Percentiles rank a stretch among this genome's conserved stretches.
These are phyloP conservation scores for Mycena leptocephala DNA, from an alignment of 768 basidiomycete species.

Conservation along the genomic window DNA sequence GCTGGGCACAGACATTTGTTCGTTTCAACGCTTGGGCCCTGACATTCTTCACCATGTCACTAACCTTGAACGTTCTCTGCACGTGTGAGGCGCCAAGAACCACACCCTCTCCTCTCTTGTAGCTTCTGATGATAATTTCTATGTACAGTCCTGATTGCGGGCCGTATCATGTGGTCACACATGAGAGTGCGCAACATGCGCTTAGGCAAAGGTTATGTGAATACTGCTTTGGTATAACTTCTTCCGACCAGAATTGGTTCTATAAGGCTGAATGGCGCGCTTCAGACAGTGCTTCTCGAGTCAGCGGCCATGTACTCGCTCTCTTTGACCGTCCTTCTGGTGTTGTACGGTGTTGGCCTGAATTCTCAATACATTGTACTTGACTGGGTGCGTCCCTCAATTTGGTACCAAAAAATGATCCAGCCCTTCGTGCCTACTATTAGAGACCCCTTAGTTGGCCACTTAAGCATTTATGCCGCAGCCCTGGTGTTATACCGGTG, in stretches of 20 bases:
- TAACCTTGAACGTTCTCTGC: conserved; percentile 21
- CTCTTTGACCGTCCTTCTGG: conserved; percentile 7
- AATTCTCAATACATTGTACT: conserved; percentile 24
- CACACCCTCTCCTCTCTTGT: neutral
- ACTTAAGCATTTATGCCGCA: too few species aligned
- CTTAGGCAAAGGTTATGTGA: neutral
- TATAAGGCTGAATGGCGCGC: neutral
- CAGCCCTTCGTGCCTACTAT: too few species aligned
- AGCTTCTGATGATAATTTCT: neutral
- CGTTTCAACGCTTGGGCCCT: neutral
- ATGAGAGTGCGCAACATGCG: neutral
- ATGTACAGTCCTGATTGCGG: conserved; percentile 23
- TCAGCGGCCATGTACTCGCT: conserved; percentile 28
- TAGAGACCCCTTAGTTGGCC: too few species aligned
- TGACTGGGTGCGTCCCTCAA: conserved; percentile 19
- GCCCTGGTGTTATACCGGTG: too few species aligned
- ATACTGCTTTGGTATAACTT: conserved; percentile 15
- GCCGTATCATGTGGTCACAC: conserved; percentile 11
- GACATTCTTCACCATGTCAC: conserved; percentile 6
- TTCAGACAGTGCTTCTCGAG: conserved; percentile 21
- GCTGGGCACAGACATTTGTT: conserved; percentile 9
- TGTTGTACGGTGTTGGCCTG: conserved; percentile 6
- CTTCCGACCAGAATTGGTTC: neutral
- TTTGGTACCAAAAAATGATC: neutral
- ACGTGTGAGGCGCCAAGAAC: too few species aligned